Conservation (phyloP, 768 basidiomycete genomes). For the Candolleomyces eurysporus region DNA sequence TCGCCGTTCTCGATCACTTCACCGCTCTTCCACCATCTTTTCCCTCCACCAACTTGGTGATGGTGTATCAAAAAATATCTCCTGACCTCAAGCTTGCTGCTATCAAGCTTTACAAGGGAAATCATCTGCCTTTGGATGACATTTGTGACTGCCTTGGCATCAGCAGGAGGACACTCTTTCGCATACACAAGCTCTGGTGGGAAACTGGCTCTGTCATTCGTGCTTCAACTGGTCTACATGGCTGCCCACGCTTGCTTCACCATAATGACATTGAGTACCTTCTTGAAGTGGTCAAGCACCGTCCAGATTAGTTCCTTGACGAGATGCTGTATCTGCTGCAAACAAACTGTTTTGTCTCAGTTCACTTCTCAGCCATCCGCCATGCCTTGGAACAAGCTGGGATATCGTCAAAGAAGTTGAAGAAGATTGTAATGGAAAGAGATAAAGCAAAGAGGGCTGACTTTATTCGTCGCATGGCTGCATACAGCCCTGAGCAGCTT, state of each 20-base stretch:
- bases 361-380: neutral
- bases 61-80: neutral
- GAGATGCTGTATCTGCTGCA: neutral
- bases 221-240: neutral
- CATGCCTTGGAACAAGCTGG: neutral
- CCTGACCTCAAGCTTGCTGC: neutral
- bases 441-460: slow-evolving; percentile 9
- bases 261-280: neutral
- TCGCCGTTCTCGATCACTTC: no score
- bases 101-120: neutral
- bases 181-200: neutral
- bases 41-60: neutral
- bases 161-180: neutral
- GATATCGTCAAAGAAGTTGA: neutral
- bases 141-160: neutral
- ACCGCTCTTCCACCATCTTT: neutral
- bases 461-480: slow-evolving; percentile 23
- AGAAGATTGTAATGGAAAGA: neutral
- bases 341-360: neutral
- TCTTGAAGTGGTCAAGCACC: neutral
- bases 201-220: neutral
- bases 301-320: neutral
- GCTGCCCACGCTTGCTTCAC: neutral
- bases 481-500: slow-evolving; percentile 29
- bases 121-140: neutral